phyloP scores from a whole-genome alignment of 176 grass and related monocot species.

The Hsuehochloa calcarea region DNA sequence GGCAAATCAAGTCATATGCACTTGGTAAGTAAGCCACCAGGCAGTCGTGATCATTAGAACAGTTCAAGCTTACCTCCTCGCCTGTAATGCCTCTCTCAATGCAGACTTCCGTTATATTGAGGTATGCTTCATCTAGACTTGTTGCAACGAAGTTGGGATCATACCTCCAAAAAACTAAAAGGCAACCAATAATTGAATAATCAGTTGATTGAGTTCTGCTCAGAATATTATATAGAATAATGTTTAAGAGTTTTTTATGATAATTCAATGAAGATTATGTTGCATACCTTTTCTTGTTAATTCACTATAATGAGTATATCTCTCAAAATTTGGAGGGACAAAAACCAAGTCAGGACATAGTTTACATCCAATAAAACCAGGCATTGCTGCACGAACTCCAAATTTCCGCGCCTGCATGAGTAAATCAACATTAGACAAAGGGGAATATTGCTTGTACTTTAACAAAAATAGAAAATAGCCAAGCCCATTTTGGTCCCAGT shows the following conservation, averaged over 20 bases:
- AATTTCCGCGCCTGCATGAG: slow-evolving; percentile 78
- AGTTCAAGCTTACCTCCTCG: slow-evolving; percentile 59
- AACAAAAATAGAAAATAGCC: neutral
- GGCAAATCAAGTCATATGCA: neutral
- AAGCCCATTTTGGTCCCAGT: neutral
- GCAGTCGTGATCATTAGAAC: slow-evolving; percentile 4
- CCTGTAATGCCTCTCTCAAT: slow-evolving; percentile 57
- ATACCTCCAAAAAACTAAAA: slow-evolving; percentile 76
- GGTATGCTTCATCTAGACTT: slow-evolving; percentile 93
- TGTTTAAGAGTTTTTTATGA: slow-evolving; percentile 12
- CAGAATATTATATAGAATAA: neutral
- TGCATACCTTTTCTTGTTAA: slow-evolving; percentile 81
- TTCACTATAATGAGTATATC: slow-evolving; percentile 87
- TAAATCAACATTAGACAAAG: slow-evolving; percentile 22
- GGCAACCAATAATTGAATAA: slow-evolving; percentile 25
- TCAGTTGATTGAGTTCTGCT: neutral
- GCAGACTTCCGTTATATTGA: slow-evolving; percentile 73
- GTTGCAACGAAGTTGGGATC: slow-evolving; percentile 79
- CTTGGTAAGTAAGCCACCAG: neutral
- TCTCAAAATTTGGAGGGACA: slow-evolving; percentile 82
- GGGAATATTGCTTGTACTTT: neutral
- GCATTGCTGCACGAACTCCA: slow-evolving; percentile 97
- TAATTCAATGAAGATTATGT: slow-evolving; percentile 1
- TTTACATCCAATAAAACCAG: slow-evolving; percentile 96
- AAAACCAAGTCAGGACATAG: slow-evolving; percentile 93